phyloP scores from a whole-genome alignment of 2,329 filamentous ascomycete species.

The Epicoccum nigrum region DNA sequence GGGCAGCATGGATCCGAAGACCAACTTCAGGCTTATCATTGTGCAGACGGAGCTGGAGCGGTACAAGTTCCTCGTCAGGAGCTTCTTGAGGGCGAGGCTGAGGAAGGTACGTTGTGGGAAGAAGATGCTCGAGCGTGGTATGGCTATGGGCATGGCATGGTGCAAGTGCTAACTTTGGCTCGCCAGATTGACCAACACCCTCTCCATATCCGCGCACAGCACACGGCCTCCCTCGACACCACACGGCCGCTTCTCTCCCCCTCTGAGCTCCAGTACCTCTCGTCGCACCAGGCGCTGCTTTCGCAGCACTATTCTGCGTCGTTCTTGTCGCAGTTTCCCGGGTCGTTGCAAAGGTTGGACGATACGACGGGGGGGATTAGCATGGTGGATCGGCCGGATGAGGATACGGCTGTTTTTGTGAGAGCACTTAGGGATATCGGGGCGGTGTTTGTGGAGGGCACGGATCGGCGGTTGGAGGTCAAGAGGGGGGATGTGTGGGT shows the following conservation, averaged over 20 bases:
- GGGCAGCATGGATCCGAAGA: constrained; percentile 83
- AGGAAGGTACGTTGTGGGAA: constrained; percentile 72
- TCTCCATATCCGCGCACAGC: constrained; percentile 70
- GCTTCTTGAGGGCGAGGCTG: constrained; percentile 81
- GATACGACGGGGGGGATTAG: constrained; percentile 87
- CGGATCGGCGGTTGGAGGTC: constrained; percentile 59
- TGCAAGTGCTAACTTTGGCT: constrained; percentile 10
- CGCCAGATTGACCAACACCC: constrained; percentile 75
- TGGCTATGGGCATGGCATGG: too few species aligned
- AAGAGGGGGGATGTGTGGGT: constrained; percentile 63
- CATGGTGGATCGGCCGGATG: constrained; percentile 90
- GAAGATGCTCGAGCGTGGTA: neutral
- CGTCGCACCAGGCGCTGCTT: constrained; percentile 81
- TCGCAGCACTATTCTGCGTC: constrained; percentile 83
- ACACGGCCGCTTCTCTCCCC: constrained; percentile 64
- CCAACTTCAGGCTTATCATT: constrained; percentile 91
- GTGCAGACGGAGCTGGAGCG: constrained; percentile 95
- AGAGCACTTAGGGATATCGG: constrained; percentile 68
- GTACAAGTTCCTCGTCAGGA: constrained; percentile 88
- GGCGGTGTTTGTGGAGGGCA: constrained; percentile 63
- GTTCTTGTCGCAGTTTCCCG: constrained; percentile 83
- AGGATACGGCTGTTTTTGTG: constrained; percentile 83
- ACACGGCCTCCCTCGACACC: constrained; percentile 57
- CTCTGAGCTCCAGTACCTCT: constrained; percentile 81
- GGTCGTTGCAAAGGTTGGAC: constrained; percentile 80